Conservation (phyloP, 1,284 basidiomycete genomes). For the Cutaneotrichosporon cavernicola region DNA sequence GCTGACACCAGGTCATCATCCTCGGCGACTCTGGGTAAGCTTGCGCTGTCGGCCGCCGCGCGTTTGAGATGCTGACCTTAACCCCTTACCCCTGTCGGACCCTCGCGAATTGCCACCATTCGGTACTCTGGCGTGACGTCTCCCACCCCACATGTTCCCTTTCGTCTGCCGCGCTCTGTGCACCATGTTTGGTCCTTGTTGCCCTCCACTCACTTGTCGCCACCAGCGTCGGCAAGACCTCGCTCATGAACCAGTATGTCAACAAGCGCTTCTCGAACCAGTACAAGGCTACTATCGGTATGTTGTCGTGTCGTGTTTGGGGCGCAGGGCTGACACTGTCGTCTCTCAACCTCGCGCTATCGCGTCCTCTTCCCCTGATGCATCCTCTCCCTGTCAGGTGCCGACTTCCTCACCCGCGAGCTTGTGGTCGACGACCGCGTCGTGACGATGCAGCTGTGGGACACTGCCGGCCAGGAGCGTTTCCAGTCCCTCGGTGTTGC, state of each 20-base stretch:
- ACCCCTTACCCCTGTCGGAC: not conserved
- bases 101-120: constrained; percentile 3
- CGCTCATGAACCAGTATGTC: constrained; percentile 99
- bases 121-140: not conserved
- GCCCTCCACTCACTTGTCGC: not conserved
- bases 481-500: constrained; percentile 99
- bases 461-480: constrained; percentile 98
- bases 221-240: constrained; percentile 94
- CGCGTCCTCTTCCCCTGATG: not conserved
- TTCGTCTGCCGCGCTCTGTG: not conserved
- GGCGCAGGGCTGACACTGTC: constrained; percentile 6
- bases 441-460: constrained; percentile 99
- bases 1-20: constrained; percentile 78
- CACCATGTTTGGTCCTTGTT: not conserved
- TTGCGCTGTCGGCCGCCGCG: not conserved
- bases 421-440: constrained; percentile 97
- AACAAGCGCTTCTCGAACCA: constrained; percentile 99
- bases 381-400: constrained; percentile 43
- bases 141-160: not conserved
- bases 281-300: constrained; percentile 97
- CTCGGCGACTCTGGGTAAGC: constrained; percentile 93
- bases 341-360: not conserved
- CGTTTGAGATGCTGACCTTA: constrained; percentile 9
- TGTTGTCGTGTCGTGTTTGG: constrained; percentile 18
- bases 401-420: constrained; percentile 87